Evolutionary conservation across 208 protist genomes (phyloP), one percentile per base, ranked within the genome.

Genomic region (Trypanosoma mega): DNA sequence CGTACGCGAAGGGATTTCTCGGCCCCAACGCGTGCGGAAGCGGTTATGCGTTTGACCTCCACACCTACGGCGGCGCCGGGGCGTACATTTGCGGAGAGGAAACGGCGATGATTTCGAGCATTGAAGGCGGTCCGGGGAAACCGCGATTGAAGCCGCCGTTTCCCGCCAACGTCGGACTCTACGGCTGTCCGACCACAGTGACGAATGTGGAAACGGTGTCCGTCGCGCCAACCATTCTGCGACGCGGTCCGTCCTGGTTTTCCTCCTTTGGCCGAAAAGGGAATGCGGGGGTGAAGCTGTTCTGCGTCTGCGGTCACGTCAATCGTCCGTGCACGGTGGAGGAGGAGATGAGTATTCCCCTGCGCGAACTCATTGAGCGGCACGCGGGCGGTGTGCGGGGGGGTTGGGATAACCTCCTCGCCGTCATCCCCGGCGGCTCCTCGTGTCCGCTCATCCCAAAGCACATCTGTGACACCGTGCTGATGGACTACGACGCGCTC

Each of bases 31-130:
- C 98, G 18, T 98, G 95, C 54, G 95, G 92, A 49, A 94, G 85
- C 44, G 98, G 98, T 20, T 99, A 94, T 59, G 96, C 98, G 74
- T 99, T 99, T 78, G 98, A 99, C 70, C 82, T 99, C 7, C 99
- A 98, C 82, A 85, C 98, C 24, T 98, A 99, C 76, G 79, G 95
- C 62, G 98, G 98, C 55, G 97, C 97, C 12, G 98, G 98, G 14
- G 98, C 98, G 16, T 99, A 99, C 80, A 99, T 99, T 73, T 99
- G 98, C 66, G 98, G 98, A 23, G 98, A 99, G 74, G 98, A 99
- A 73, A 99, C 98, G 34, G 94, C 90, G 7, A 96, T 99, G 78
- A 97, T 99, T 49, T 93, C 98, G 56, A 97, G 85, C 44, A 57
- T 99, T 24, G 98, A 99, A 69, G 98, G 98, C 30, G 97, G 97